These are phyloP conservation scores for Westerdykella aurantiaca DNA, from an alignment of 2,329 filamentous ascomycete species.

Conservation along the genomic window DNA sequence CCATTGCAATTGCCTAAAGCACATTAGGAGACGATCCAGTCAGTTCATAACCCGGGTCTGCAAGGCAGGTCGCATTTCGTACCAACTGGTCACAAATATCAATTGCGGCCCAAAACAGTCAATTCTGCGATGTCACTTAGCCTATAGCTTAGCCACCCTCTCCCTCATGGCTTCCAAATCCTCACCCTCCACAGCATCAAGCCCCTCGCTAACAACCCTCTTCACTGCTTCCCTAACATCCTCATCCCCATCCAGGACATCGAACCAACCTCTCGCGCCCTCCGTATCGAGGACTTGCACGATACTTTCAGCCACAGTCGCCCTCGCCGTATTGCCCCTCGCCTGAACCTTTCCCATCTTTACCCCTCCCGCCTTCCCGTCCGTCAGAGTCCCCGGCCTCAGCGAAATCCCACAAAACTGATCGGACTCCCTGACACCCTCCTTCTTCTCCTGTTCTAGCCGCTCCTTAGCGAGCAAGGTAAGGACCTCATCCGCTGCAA, in stretches of 20 bases:
- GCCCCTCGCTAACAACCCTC: conserved; percentile 39
- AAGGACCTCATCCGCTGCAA: conserved; percentile 52
- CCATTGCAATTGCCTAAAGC: too few species aligned
- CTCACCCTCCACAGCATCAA: conserved; percentile 48
- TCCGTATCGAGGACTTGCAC: conserved; percentile 45
- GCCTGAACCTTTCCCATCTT: conserved; percentile 43
- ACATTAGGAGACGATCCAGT: too few species aligned
- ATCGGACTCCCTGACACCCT: conserved; percentile 20
- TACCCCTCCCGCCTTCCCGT: conserved; percentile 46
- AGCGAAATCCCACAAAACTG: conserved; percentile 48
- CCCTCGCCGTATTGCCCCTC: conserved; percentile 42
- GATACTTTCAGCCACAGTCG: conserved; percentile 49
- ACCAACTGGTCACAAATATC: too few species aligned
- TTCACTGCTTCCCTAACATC: conserved; percentile 43
- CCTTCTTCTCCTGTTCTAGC: conserved; percentile 22
- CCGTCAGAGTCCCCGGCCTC: conserved; percentile 46
- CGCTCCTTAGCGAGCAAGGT: conserved; percentile 39
- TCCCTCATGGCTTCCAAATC: conserved; percentile 43
- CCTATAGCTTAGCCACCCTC: conserved; percentile 11
- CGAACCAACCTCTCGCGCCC: conserved; percentile 49
- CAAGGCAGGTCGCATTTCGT: too few species aligned
- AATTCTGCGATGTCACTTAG: too few species aligned
- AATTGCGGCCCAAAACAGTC: too few species aligned
- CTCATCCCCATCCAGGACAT: conserved; percentile 49
- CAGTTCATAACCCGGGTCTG: too few species aligned